A percentile compares a stretch with the other conserved stretches of the same genome.
Evolutionary conservation across 208 protist species (phyloP).

Genomic region (Leishmania tropica): DNA sequence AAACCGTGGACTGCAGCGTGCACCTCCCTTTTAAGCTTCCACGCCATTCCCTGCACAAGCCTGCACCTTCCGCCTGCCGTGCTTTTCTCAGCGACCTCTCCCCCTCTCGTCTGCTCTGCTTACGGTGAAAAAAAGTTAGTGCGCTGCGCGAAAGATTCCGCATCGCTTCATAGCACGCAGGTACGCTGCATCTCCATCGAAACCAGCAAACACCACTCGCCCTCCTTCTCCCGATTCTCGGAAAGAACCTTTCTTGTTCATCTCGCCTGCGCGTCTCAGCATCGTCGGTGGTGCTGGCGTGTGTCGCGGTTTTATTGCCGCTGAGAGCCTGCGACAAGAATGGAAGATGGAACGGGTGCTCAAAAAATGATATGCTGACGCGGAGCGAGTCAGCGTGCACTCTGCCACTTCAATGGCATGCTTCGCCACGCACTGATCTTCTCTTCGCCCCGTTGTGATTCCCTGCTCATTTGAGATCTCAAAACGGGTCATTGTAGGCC

Average conservation of each 20-base stretch:
- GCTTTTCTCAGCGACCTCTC: not conserved
- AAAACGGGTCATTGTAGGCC: not conserved
- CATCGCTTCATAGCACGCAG: not conserved
- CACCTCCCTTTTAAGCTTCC: not conserved
- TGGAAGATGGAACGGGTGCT: too few species aligned
- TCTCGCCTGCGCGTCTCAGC: conserved; percentile 12
- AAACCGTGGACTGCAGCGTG: not conserved
- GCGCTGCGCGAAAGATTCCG: not conserved
- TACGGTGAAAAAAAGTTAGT: not conserved
- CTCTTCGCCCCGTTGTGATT: too few species aligned
- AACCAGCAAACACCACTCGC: not conserved
- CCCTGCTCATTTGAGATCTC: not conserved
- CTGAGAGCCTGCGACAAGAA: not conserved
- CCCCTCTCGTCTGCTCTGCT: not conserved
- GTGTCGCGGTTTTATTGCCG: not conserved
- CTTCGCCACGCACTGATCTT: not conserved
- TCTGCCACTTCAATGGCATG: not conserved
- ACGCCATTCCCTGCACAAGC: not conserved
- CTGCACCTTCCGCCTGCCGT: not conserved
- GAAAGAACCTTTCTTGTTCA: not conserved
- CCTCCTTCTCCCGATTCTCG: not conserved
- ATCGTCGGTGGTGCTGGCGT: not conserved
- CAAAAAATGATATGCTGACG: not conserved
- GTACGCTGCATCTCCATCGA: not conserved
- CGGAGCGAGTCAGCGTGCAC: too few species aligned